Evolutionary conservation across 1,284 basidiomycete genomes (phyloP).

Genomic region (Rhodofomes roseus): DNA sequence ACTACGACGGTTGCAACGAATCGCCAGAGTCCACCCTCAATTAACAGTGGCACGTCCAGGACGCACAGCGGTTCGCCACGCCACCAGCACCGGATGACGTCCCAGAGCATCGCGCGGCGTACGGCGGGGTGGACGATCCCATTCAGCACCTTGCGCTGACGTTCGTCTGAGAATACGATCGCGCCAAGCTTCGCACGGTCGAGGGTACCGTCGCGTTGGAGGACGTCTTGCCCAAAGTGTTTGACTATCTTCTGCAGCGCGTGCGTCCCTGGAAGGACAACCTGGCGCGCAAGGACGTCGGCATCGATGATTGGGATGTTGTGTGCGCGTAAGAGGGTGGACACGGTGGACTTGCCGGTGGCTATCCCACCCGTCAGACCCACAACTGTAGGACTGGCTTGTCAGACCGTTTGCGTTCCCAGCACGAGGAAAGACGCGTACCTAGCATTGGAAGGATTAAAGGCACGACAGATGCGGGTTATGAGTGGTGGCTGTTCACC

Average conservation of each 20-base stretch:
- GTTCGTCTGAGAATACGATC: conserved; percentile 81
- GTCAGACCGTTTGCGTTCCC: too few relatives aligned
- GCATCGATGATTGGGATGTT: conserved; percentile 86
- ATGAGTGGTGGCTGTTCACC: too few relatives aligned
- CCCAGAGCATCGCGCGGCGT: conserved; percentile 68
- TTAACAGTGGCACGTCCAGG: conserved; percentile 90
- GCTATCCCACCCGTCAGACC: conserved; percentile 97
- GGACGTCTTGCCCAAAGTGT: conserved; percentile 70
- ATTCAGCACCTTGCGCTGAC: conserved; percentile 75
- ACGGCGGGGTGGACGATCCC: conserved; percentile 90
- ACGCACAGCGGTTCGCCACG: conserved; percentile 77
- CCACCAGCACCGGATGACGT: conserved; percentile 73
- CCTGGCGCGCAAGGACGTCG: conserved; percentile 85
- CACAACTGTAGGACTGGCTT: conserved; percentile 56
- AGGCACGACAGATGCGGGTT: too few relatives aligned
- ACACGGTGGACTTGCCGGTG: conserved; percentile 94
- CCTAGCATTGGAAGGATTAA: not conserved
- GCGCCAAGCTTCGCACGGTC: conserved; percentile 83
- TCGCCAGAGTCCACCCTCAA: conserved; percentile 87
- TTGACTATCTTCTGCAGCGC: conserved; percentile 67
- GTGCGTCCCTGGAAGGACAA: conserved; percentile 82
- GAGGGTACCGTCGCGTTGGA: conserved; percentile 69
- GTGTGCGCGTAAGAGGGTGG: conserved; percentile 64
- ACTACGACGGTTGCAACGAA: conserved; percentile 84
- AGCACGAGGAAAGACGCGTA: not conserved